A percentile compares a stretch with the other conserved stretches of the same genome.
phyloP scores from a whole-genome alignment of 139 green algal genomes.

The Closterium sp. region DNA sequence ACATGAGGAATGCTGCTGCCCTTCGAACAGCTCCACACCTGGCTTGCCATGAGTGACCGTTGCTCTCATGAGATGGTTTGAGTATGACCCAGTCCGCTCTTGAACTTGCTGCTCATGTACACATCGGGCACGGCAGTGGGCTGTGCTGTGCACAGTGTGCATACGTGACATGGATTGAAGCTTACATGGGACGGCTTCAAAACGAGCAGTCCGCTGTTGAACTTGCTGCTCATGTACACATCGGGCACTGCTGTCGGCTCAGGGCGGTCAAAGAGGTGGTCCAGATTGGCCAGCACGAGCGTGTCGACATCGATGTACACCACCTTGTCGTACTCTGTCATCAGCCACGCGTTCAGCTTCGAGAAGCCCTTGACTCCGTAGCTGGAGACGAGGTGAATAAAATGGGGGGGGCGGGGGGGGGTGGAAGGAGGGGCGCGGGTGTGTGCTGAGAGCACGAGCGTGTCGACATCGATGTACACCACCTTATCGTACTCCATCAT shows the following conservation, averaged over 20 bases:
- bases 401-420: background rate
- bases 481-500: slow-evolving; percentile 25
- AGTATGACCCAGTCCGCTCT: slow-evolving; percentile 30
- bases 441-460: slow-evolving; percentile 9
- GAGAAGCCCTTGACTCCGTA: slow-evolving; percentile 46
- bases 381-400: background rate
- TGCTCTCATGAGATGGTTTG: slow-evolving; percentile 1
- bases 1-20: too few species aligned
- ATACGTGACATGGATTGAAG: too few species aligned
- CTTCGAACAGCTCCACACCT: too few species aligned
- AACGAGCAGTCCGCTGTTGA: slow-evolving; percentile 41
- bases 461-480: slow-evolving; percentile 48
- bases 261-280: slow-evolving; percentile 39
- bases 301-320: slow-evolving; percentile 50
- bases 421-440: too few species aligned
- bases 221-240: slow-evolving; percentile 41
- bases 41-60: too few species aligned
- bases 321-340: slow-evolving; percentile 42
- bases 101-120: slow-evolving; percentile 44
- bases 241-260: slow-evolving; percentile 35
- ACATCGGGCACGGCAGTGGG: slow-evolving; percentile 37
- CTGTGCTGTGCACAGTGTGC: too few species aligned
- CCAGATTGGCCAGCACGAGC: slow-evolving; percentile 39
- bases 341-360: slow-evolving; percentile 45
- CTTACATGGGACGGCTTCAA: slow-evolving; percentile 23